Evolutionary conservation across 305 asterid species (phyloP), one percentile per base, ranked within the genome.

Genomic region (Rubia balearica): DNA sequence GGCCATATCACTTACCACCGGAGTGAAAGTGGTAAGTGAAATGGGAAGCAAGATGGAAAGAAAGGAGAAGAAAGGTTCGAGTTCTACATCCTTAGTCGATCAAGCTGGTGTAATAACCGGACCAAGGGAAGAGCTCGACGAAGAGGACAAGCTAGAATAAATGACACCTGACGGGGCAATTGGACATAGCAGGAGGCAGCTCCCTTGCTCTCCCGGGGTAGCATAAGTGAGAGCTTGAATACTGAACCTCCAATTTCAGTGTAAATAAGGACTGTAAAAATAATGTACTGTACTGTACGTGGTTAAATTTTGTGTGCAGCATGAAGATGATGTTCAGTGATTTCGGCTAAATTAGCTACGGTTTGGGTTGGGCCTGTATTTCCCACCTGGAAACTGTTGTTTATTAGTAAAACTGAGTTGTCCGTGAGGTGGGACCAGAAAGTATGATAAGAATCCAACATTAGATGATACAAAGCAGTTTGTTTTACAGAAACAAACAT

Each of bases 91-190:
- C 19, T 45, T 69, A 27, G 67, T 65, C 1, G 84, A 74, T 42
- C 69, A 70, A 67, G 43, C 59, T 51, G 59, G 59, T 5, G 3
- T 42, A 10, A 42, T 27, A 43, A 40, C 60, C n/a, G 79, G 55
- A 21, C 45, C 24, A 60, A 67, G 70, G 67, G 82, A 77, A 72
- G 82, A 81, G 14, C 19, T 62, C 7, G 76, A 77, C 16, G 77
- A 73, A 76, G 84, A 75, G 82, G 84, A 78, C 76, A 81, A 81
- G 75, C 70, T 60, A 21, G 80, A 75, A 56, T 81, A 81, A 75
- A 57, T 24, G 56, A 68, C 16, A 68, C 45, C 57, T 10, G 36
- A 21, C 16, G 22, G 61, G 27, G 24, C 3, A 2, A 17, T 3
- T 16, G 0, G 10, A 56, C 13, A 21, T n/a, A 7, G 19, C 1